Evolutionary conservation across 1,284 basidiomycete species (phyloP).

Genomic region (Rhodotorula sp.): DNA sequence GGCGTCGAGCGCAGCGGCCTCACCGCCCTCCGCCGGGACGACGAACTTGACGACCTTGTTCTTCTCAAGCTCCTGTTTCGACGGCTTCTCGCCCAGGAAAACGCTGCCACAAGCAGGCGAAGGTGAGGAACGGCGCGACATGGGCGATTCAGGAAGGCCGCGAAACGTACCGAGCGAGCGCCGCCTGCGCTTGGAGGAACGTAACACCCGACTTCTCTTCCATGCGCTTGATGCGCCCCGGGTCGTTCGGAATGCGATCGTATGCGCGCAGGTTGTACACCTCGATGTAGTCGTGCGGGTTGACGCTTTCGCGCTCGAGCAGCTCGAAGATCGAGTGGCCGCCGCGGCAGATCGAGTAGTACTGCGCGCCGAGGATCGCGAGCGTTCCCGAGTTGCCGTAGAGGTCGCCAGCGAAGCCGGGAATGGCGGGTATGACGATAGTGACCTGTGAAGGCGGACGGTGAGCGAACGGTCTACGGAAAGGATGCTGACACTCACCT

Average conservation of each 20-base stretch:
- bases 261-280: slow-evolving; percentile 89
- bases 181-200: slow-evolving; percentile 82
- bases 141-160: too few relatives aligned
- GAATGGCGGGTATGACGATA: slow-evolving; percentile 64
- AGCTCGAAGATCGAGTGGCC: slow-evolving; percentile 61
- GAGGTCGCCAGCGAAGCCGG: slow-evolving; percentile 79
- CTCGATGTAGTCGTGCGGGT: slow-evolving; percentile 74
- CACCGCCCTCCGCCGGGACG: slow-evolving; percentile 31
- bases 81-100: slow-evolving; percentile 28
- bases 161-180: slow-evolving; percentile 63
- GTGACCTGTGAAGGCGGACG: slow-evolving; percentile 48
- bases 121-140: background rate
- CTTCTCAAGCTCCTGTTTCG: slow-evolving; percentile 32
- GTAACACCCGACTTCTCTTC: slow-evolving; percentile 72
- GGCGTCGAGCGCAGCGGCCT: slow-evolving; percentile 13
- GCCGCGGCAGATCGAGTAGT: slow-evolving; percentile 79
- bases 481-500: too few relatives aligned
- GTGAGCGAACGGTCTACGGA: background rate
- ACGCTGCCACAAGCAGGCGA: slow-evolving; percentile 9
- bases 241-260: slow-evolving; percentile 59
- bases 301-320: slow-evolving; percentile 72
- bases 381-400: slow-evolving; percentile 53
- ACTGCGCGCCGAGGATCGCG: slow-evolving; percentile 76
- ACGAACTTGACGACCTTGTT: slow-evolving; percentile 39
- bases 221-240: slow-evolving; percentile 54